Percentiles rank a stretch among this genome's conserved stretches.
phyloP scores from a whole-genome alignment of 169 alveolate species.

The Cyclospora cayetanensis region DNA sequence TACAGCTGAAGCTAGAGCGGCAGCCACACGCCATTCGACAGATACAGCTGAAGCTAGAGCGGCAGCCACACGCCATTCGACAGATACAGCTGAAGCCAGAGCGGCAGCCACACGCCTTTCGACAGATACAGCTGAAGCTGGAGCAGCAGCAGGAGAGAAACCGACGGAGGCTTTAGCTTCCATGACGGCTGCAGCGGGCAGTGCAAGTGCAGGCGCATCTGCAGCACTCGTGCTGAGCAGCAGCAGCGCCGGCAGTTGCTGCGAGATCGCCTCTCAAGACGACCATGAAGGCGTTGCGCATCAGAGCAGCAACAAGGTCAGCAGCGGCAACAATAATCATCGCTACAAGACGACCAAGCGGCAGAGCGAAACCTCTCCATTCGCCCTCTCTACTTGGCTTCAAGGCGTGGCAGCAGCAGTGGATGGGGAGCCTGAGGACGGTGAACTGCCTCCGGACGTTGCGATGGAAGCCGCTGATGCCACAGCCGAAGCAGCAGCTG shows the following conservation, averaged over 20 bases:
- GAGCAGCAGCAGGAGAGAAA: not conserved
- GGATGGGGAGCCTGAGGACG: slow-evolving; percentile 52
- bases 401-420: not conserved
- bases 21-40: not conserved
- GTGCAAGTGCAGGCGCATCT: too few relatives aligned
- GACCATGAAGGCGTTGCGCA: too few relatives aligned
- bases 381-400: not conserved
- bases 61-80: too few relatives aligned
- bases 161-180: not conserved
- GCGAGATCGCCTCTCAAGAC: too few relatives aligned
- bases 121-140: not conserved
- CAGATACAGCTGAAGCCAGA: not conserved
- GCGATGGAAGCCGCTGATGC: not conserved
- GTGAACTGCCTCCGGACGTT: not conserved
- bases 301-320: slow-evolving; percentile 11
- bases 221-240: too few relatives aligned
- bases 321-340: too few relatives aligned
- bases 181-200: not conserved
- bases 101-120: not conserved
- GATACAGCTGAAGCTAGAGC: not conserved
- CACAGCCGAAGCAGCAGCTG: not conserved
- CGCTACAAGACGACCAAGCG: too few relatives aligned
- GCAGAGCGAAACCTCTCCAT: not conserved
- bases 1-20: not conserved
- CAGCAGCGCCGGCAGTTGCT: too few relatives aligned